These are phyloP conservation scores for Aegilops speltoides DNA, from an alignment of 176 grass and related monocot genomes.

Conservation along the genomic window DNA sequence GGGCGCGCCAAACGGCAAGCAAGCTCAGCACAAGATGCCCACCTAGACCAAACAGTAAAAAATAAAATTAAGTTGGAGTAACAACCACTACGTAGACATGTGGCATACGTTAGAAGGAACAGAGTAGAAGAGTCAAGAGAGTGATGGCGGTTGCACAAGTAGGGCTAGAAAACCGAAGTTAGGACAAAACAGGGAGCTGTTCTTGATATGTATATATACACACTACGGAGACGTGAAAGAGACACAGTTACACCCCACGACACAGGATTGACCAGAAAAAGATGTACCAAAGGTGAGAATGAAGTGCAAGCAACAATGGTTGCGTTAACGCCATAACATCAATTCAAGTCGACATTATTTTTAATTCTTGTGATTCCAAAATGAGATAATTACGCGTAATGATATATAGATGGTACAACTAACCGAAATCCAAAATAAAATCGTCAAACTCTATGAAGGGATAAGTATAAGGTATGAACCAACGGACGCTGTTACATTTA, in stretches of 20 bases:
- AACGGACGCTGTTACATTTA: constrained; percentile 6
- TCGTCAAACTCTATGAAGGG: constrained; percentile 10
- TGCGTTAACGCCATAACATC: neutral
- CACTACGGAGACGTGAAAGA: neutral
- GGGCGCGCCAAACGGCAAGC: constrained; percentile 5
- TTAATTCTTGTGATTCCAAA: neutral
- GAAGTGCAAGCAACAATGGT: constrained; percentile 28
- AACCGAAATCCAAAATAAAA: neutral
- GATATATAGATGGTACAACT: neutral
- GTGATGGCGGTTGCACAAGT: constrained; percentile 6
- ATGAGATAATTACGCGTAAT: neutral
- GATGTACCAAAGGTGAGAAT: neutral
- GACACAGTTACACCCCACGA: constrained; percentile 21
- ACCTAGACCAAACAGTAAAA: neutral
- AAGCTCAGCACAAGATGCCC: constrained; percentile 22
- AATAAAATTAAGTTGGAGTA: neutral
- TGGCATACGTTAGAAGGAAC: constrained; percentile 11
- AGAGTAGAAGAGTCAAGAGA: neutral
- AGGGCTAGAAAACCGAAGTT: constrained; percentile 15
- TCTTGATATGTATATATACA: constrained; percentile 26
- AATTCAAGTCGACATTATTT: neutral
- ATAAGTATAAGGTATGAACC: constrained; percentile 18
- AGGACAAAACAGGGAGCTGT: constrained; percentile 41
- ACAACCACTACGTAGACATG: constrained; percentile 5
- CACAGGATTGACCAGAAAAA: constrained; percentile 43